Evolutionary conservation across 257 asterid species (phyloP), one percentile per base, ranked within the genome.

Genomic region (Agastache rugosa): DNA sequence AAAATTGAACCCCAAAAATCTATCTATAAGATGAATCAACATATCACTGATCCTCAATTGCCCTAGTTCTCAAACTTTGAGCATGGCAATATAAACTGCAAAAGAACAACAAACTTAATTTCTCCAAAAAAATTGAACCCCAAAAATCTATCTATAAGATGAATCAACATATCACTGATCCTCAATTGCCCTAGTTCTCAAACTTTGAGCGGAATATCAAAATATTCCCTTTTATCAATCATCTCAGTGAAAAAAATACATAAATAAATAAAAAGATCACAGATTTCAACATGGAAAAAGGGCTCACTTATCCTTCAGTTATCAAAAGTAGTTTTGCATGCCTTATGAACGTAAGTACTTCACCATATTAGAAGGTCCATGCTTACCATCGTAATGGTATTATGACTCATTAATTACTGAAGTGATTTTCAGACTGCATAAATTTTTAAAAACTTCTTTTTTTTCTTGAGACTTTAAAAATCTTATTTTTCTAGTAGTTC

Each of bases 341-440:
- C 62, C 34, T 17, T 65, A 48, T 47, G 67, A 14, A 55, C 19
- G 60, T 23, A 29, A 74, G 62, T 58, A 75, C 60, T 65, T 16
- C 53, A 31, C 53, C 65, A 9, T 27, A 37, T 41, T n/a, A 42
- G 44, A 27, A 66, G 44, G 54, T 37, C 63, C 61, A 56, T 31
- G 64, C 41, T 47, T 37, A 35, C 51, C 58, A 42, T 55, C 25
- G 3, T 15, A 23, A 11, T 14, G 45, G 59, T 54, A 58, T 11
- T 67, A 68, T 7, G 27, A 64, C 63, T 82, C 54, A 67, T 58
- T 41, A 35, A 55, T 50, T 14, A 54, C 53, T 31, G 66, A 50
- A 20, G n/a, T 61, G 23, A 64, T 76, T 37, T 61, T 47, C 78
- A 54, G 20, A 74, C 54, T 39, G 56, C 60, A 63, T 27, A 69